Conservation (phyloP, 805 yeast genomes). For the Komagataella ulmi region DNA sequence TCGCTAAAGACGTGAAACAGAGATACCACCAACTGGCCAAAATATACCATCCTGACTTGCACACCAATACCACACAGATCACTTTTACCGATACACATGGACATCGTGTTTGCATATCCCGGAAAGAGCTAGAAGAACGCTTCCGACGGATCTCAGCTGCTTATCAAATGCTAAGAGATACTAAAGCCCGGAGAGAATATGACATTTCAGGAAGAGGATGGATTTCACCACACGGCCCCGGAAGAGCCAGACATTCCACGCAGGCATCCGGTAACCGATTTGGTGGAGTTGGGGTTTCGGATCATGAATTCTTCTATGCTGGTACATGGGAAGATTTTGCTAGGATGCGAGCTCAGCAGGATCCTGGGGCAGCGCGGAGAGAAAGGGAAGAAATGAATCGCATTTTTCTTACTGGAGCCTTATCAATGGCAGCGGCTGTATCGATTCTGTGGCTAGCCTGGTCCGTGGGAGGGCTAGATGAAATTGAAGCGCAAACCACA, state of each 20-base stretch:
- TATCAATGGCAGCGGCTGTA: slow-evolving; percentile 13
- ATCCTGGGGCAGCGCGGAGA: slow-evolving; percentile 9
- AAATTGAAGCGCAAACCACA: slow-evolving; percentile 14
- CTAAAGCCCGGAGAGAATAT: slow-evolving; percentile 26
- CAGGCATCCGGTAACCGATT: neutral
- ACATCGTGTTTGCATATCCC: slow-evolving; percentile 1
- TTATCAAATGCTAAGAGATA: slow-evolving; percentile 38
- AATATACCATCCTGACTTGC: slow-evolving; percentile 69
- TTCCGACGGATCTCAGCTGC: slow-evolving; percentile 47
- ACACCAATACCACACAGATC: slow-evolving; percentile 1
- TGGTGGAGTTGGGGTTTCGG: slow-evolving; percentile 1
- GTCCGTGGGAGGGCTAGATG: slow-evolving; percentile 24
- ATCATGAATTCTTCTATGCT: slow-evolving; percentile 40
- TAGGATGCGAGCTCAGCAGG: slow-evolving; percentile 8
- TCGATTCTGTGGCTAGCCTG: slow-evolving; percentile 16
- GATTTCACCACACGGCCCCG: slow-evolving; percentile 11
- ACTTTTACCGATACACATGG: slow-evolving; percentile 2
- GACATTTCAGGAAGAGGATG: slow-evolving; percentile 35
- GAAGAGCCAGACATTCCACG: neutral
- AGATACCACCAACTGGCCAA: slow-evolving; percentile 53
- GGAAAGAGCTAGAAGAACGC: slow-evolving; percentile 19
- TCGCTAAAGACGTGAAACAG: slow-evolving; percentile 23
- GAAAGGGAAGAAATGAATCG: slow-evolving; percentile 14
- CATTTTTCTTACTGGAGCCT: slow-evolving; percentile 12
- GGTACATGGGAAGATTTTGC: slow-evolving; percentile 56